Conservation (phyloP, 73 alveolate species). For the Stentor coeruleus region DNA sequence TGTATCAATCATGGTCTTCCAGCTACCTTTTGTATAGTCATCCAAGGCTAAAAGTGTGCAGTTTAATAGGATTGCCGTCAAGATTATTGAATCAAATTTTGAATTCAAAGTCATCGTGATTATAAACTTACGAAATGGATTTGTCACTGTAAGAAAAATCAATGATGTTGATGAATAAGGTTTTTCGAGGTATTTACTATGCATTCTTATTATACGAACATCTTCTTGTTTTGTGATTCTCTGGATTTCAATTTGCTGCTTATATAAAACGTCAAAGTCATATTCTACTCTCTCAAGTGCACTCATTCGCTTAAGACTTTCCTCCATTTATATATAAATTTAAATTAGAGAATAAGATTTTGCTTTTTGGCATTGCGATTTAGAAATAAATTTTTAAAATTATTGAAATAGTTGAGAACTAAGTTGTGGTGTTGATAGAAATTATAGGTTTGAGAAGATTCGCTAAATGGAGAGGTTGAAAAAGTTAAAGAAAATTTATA, state of each 20-base stretch:
- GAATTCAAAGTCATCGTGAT: not conserved
- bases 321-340: no score
- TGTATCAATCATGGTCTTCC: constrained; percentile 5
- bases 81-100: not conserved
- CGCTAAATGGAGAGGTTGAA: no score
- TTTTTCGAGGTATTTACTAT: not conserved
- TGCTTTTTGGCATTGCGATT: no score
- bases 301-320: not conserved
- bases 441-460: no score
- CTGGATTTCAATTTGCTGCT: not conserved
- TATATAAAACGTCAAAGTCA: not conserved
- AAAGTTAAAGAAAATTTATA: no score
- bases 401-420: no score
- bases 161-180: not conserved
- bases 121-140: not conserved
- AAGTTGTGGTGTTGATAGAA: no score
- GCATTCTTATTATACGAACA: not conserved
- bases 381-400: not conserved
- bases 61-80: not conserved
- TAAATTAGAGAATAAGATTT: no score
- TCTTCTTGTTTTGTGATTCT: not conserved
- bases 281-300: not conserved
- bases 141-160: not conserved
- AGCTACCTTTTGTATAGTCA: not conserved
- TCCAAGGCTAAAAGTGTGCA: not conserved